Evolutionary conservation across 2,329 filamentous ascomycete genomes (phyloP), one percentile per base, ranked within the genome.

Genomic region (Penicillium sp.): DNA sequence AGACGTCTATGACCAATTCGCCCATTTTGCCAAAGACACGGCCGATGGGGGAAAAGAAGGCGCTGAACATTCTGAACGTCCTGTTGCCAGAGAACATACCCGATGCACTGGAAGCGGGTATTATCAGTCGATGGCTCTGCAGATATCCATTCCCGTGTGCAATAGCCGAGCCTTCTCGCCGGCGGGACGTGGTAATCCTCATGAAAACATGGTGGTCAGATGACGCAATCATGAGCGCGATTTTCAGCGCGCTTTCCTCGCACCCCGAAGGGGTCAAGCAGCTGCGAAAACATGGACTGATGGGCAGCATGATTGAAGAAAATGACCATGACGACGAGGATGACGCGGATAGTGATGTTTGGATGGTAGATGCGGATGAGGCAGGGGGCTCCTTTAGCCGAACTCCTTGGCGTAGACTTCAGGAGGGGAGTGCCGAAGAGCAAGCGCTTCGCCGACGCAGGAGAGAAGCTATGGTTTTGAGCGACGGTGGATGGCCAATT

Each of bases 381-480:
- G 70, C 83, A 71, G 63, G 79, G 79, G 69, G 77, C 77, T 38
- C 77, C 69, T 49, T 56, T 23, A 61, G 63, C 15, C 65, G 63
- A 48, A 45, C 71, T 71, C 60, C 68, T 70, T 61, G 72, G 52
- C 63, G 70, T 63, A 62, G 73, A 62, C 55, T 67, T 12, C 71
- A 66, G 25, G 70, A 73, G 53, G 70, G 70, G 35, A 76, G 65
- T 47, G 60, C 66, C 6, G 73, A 75, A 60, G 90, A 93, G 72
- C 87, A 90, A 67, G 84, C 88, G 53, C 79, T 93, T 59, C 81
- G 91, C 59, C 83, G 92, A 63, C 83, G 90, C 49, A 84, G 93
- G 69, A 83, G 92, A 64, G 91, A 96, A 77, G 92, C 91, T 5
- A 93, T 97, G 84, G 92, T 97, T 21, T 79, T 96, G 56, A 93